Evolutionary conservation across 2,329 filamentous ascomycete species (phyloP), one percentile per base, ranked within the genome.

Genomic region (Teratosphaeria destructans): DNA sequence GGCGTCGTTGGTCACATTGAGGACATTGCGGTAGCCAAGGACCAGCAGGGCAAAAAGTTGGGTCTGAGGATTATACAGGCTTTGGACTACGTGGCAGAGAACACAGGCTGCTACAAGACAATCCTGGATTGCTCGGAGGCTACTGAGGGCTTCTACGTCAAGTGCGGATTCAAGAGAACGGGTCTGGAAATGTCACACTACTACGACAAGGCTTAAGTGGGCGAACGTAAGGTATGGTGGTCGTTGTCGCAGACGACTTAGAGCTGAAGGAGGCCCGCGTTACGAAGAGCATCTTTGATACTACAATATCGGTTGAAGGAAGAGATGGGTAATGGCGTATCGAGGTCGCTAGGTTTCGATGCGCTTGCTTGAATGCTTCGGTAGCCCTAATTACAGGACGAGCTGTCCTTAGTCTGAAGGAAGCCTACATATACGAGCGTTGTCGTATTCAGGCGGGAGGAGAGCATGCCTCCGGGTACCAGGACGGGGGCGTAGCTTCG

Each of bases 131-230:
- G 94, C 79, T 95, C 89, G 66, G 93, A 96, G 76, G 85, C 88
- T 68, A 99, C 97, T 74, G 91, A 96, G 75, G 93, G 92, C 26
- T 97, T 99, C 79, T 99, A 99, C 75, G 82, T 96, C 75, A 97
- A 97, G 82, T 97, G 94, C 76, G 93, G 93, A 60, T 97, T 95
- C 76, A 88, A 90, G 76, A 81, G 90, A 63, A 93, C 91, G 32
- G 94, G 94, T 16, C 78, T 96, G 59, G 90, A 99, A 77, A 97
- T 99, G 94, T 91, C 93, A 52, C 90, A 96, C 79, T 96, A 96
- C 77, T 94, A 95, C 57, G 63, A 65, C 26, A 59, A 61, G 55
- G 53, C 26, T 6, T 62, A 43, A 57, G 37, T 26, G 43, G 19
- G n/a, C 7, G 16, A 5, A 14, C 16, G 49, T n/a, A 14, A 43